These are phyloP conservation scores for Amaranthus tricolor DNA, from an alignment of 179 eudicot genomes.

Conservation along the genomic window DNA sequence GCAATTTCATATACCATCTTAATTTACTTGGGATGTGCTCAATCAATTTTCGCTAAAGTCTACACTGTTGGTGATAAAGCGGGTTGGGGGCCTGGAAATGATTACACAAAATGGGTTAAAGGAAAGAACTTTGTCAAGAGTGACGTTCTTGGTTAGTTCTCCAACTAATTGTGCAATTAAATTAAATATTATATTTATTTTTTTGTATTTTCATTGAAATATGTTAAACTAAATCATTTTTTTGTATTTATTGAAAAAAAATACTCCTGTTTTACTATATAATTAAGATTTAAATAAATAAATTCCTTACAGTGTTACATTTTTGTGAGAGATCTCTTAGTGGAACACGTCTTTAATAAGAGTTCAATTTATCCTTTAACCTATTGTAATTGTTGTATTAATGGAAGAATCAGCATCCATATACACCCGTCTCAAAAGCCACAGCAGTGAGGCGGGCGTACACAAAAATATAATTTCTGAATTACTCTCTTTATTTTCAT, in stretches of 20 bases:
- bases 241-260: no score
- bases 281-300: neutral
- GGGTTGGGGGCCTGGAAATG: conserved; percentile 20
- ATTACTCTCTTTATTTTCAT: no score
- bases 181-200: no score
- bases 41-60: conserved; percentile 2
- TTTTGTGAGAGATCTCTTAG: neutral
- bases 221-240: no score
- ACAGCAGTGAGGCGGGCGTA: no score
- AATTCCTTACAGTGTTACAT: neutral
- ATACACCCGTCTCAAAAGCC: no score
- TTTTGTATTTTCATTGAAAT: neutral
- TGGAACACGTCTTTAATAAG: no score
- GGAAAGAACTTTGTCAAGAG: conserved; percentile 14
- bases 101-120: conserved; percentile 20
- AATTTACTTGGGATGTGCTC: conserved; percentile 9
- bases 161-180: no score
- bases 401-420: no score
- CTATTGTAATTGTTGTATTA: no score
- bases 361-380: no score
- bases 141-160: conserved; percentile 23
- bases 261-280: neutral
- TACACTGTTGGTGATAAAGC: conserved; percentile 16
- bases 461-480: no score
- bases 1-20: neutral